A percentile compares a stretch with the other conserved stretches of the same genome.
These are phyloP conservation scores for Capsella bursapastoris DNA, from an alignment of 345 rosid species.

Conservation along the genomic window DNA sequence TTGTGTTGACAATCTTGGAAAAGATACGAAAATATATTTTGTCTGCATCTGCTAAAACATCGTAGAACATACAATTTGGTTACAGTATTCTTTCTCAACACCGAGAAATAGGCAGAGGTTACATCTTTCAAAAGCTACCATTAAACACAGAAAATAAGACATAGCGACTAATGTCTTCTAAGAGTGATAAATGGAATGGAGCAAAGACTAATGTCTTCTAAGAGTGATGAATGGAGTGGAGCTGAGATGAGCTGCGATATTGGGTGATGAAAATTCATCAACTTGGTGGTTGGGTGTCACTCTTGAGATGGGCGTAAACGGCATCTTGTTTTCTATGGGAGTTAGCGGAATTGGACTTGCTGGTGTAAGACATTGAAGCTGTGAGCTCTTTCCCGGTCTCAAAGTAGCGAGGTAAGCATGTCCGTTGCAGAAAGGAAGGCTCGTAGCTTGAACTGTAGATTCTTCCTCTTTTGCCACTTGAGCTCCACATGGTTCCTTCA, in stretches of 20 bases:
- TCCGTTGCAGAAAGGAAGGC: constrained; percentile 59
- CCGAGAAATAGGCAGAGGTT: constrained; percentile 31
- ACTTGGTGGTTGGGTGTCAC: constrained; percentile 44
- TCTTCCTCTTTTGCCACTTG: constrained; percentile 64
- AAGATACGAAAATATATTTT: background rate
- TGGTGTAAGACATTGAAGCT: constrained; percentile 39
- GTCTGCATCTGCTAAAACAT: constrained; percentile 27
- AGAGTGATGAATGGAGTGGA: constrained; percentile 64
- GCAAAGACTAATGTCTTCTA: constrained; percentile 11
- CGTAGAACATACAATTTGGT: constrained; percentile 25
- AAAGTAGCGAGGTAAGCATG: constrained; percentile 60
- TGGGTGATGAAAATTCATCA: constrained; percentile 53
- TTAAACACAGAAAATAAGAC: constrained; percentile 25
- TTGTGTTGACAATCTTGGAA: constrained; percentile 1
- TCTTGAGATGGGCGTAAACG: constrained; percentile 46
- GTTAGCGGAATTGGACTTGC: constrained; percentile 57
- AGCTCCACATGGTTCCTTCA: constrained; percentile 67
- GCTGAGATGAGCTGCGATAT: constrained; percentile 52
- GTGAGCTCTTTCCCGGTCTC: constrained; percentile 49
- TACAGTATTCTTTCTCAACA: constrained; percentile 5
- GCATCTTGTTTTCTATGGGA: constrained; percentile 66
- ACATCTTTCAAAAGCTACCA: constrained; percentile 21
- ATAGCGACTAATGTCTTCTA: constrained; percentile 46
- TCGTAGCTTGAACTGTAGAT: constrained; percentile 49
- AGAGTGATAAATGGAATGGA: constrained; percentile 63